Evolutionary conservation across 768 basidiomycete genomes (phyloP).

Genomic region (Macrolepiota albuminosa): DNA sequence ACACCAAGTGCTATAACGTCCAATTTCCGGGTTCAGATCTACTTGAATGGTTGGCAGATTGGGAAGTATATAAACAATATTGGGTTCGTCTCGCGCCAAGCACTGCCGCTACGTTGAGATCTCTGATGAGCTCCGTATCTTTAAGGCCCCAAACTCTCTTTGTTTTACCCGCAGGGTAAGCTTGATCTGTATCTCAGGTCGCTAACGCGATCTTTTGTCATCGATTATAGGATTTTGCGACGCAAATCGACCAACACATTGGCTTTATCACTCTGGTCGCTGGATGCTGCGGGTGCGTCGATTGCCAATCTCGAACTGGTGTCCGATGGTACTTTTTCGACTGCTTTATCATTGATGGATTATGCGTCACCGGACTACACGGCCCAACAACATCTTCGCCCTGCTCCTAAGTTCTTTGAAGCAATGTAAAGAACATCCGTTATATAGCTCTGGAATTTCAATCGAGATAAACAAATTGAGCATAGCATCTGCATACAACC

Average conservation of each 20-base stretch:
- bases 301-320: slow-evolving; percentile 38
- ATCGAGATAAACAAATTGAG: not conserved
- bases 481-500: not conserved
- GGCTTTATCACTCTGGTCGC: slow-evolving; percentile 45
- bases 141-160: slow-evolving; percentile 41
- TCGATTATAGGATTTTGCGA: slow-evolving; percentile 31
- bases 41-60: slow-evolving; percentile 50
- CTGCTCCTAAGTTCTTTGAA: slow-evolving; percentile 18
- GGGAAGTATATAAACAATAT: slow-evolving; percentile 51
- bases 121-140: not conserved
- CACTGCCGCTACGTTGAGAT: not conserved
- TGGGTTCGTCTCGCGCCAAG: slow-evolving; percentile 25
- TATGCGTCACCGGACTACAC: slow-evolving; percentile 38
- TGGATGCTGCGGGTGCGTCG: slow-evolving; percentile 37
- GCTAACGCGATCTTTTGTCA: not conserved
- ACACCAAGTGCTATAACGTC: slow-evolving; percentile 38
- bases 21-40: slow-evolving; percentile 47
- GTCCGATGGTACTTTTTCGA: slow-evolving; percentile 40
- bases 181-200: not conserved
- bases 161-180: slow-evolving; percentile 45
- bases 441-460: not conserved
- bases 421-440: slow-evolving; percentile 26
- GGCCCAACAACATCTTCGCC: slow-evolving; percentile 29
- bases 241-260: slow-evolving; percentile 40
- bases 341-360: slow-evolving; percentile 34